Evolutionary conservation across 768 basidiomycete genomes (phyloP), one percentile per base, ranked within the genome.

Genomic region (Solioccasus polychromus): DNA sequence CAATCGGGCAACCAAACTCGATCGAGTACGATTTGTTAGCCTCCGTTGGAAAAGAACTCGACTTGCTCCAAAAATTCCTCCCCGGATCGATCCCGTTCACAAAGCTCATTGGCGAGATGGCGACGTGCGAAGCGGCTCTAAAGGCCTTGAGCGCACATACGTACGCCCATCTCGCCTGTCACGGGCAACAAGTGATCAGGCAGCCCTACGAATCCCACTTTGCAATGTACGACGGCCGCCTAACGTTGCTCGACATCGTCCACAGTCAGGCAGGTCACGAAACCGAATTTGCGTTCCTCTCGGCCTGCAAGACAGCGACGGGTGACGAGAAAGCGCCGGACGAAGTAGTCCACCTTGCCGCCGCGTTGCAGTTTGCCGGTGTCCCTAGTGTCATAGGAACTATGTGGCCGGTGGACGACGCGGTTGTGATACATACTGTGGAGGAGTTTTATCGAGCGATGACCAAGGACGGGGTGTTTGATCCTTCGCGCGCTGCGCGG

Each of bases 321-420:
- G 56, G 55, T 2, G 56, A 57, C 24, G 44, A 38, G 3, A 15
- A 46, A 0, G 56, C 61, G 4, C 61, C 65, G 0, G 65, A 70
- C 43, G 68, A 71, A 44, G 48, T 58, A 10, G 51, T 70, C 3
- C 63, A 68, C 24, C 65, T 70, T 7, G 68, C 68, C 2, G 57
- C 67, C 2, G 68, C 59, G 18, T 55, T 71, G 55, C 68, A 66
- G 25, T 69, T 69, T 35, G 47, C 55, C 1, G 68, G 68, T 2
- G 70, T 68, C 36, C 43, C 63, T 19, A 55, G 65, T 25, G 69
- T 69, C 15, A 55, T 71, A 5, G 68, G 65, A 26, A 68, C 69
- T 23, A 53, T 67, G 53, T 66, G 68, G 66, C 55, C 60, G 3
- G 63, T 62, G 26, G 61, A 62, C 34, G 63, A 64, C 5, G 36